phyloP scores from a whole-genome alignment of 305 asterid genomes.

The Fraxinus paxiana region DNA sequence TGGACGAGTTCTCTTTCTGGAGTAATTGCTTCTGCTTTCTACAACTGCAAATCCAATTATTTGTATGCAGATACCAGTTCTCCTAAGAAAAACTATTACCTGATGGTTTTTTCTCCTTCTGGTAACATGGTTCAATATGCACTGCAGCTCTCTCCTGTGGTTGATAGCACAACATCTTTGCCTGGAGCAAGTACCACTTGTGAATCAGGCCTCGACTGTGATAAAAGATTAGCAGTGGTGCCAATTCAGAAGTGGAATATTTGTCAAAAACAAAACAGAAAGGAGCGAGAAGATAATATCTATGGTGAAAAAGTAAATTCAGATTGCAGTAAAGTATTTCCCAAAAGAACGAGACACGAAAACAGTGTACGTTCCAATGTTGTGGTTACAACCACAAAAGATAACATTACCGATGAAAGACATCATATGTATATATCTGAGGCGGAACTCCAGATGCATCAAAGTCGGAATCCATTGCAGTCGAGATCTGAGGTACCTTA shows the following conservation, averaged over 20 bases:
- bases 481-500: slow-evolving; percentile 58
- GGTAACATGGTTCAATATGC: slow-evolving; percentile 63
- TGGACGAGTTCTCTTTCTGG: slow-evolving; percentile 48
- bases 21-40: slow-evolving; percentile 65
- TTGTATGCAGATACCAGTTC: slow-evolving; percentile 31
- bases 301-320: slow-evolving; percentile 57
- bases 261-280: slow-evolving; percentile 56
- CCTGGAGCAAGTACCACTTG: slow-evolving; percentile 34
- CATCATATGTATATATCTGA: slow-evolving; percentile 43
- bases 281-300: slow-evolving; percentile 52
- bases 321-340: slow-evolving; percentile 55
- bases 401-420: slow-evolving; percentile 43
- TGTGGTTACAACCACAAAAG: slow-evolving; percentile 15
- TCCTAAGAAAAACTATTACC: slow-evolving; percentile 29
- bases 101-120: slow-evolving; percentile 22
- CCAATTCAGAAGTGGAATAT: slow-evolving; percentile 86
- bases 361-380: slow-evolving; percentile 10
- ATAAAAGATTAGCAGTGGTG: slow-evolving; percentile 54
- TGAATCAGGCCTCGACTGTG: slow-evolving; percentile 43
- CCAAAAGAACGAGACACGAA: slow-evolving; percentile 43
- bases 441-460: slow-evolving; percentile 50
- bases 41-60: slow-evolving; percentile 44
- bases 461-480: slow-evolving; percentile 58
- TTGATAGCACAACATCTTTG: slow-evolving; percentile 31
- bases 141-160: slow-evolving; percentile 49